Base-by-base conservation (phyloP, 768 basidiomycete genomes). In the Leccinum longicurvipes region DNA sequence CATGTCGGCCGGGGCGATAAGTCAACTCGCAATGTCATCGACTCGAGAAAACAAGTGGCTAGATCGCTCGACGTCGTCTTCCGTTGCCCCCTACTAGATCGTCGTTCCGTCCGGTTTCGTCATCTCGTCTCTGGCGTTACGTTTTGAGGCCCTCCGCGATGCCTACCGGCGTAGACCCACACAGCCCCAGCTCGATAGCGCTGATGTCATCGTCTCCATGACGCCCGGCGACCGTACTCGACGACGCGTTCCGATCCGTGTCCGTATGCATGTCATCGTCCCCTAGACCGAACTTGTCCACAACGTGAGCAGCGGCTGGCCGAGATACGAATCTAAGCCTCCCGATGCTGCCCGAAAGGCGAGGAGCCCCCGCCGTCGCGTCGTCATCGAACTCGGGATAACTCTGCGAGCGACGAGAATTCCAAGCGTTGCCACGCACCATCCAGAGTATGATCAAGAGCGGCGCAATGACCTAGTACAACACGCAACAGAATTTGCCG, bases 401-500 rank as follows among this genome's bases (percentile, higher is more conserved):
- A 24, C 9, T 53, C 39, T 50, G 50, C 51, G 6, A 3, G 7
- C 15, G 5, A 3, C 21, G 41, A 14, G 21, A n/a, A 36, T 46
- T 31, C 67, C 67, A 68, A 1, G 64, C 56, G 31, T 56, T 56
- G 4, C 65, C 66, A 19, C 66, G 62, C 19, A 58, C 56, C 23
- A 58, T 55, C 62, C 66, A 58, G 41, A 69, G 60, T 6, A 69
- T 64, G 31, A 69, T 67, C 58, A 69, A 34, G 27, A 69, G 47
- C 2, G 66, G 62, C 4, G 66, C 62, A 8, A 67, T 69, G 11
- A 64, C 67, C 66, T 67, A 14, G 34, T 17, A 36, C 14, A 7
- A 32, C 34, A 17, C 8, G 17, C 17, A 17, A 1, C 3, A 14
- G 34, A 21, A 28, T 15, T 15, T 8, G 17, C 17, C 11, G 36